Percentiles rank a stretch among this genome's conserved stretches.
Evolutionary conservation across 805 yeast genomes (phyloP).

Genomic region (Cephaloascus fragrans): DNA sequence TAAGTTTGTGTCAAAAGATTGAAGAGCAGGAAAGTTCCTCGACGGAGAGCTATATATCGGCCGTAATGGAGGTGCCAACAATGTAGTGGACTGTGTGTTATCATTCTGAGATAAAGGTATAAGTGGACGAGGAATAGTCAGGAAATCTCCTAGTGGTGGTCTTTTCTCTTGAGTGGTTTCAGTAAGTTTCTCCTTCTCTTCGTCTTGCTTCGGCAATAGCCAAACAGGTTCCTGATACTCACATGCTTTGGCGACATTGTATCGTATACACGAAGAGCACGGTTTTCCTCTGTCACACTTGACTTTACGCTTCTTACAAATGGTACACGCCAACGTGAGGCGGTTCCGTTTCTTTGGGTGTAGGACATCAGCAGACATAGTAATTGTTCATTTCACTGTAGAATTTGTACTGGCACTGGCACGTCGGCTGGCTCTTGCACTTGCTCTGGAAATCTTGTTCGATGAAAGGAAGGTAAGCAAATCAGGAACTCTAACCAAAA

Average conservation of each 20-base stretch:
- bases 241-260: not conserved
- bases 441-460: too few species aligned
- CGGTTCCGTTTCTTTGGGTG: constrained; percentile 17
- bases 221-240: not conserved
- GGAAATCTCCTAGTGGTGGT: too few species aligned
- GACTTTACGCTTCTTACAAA: constrained; percentile 27
- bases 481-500: too few species aligned
- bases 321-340: constrained; percentile 23
- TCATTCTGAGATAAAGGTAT: not conserved
- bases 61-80: not conserved
- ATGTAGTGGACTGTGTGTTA: not conserved
- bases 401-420: too few species aligned
- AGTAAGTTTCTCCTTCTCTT: too few species aligned
- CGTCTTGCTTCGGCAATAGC: not conserved
- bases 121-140: not conserved
- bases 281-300: constrained; percentile 33
- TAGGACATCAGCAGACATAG: not conserved
- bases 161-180: not conserved
- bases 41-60: not conserved
- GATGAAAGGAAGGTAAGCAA: too few species aligned
- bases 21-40: too few species aligned
- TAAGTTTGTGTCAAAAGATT: too few species aligned
- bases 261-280: constrained; percentile 10
- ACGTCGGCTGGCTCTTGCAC: too few species aligned
- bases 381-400: not conserved